Base-by-base conservation (phyloP, 2,329 filamentous ascomycete genomes). In the Trichoderma arundinaceum region DNA sequence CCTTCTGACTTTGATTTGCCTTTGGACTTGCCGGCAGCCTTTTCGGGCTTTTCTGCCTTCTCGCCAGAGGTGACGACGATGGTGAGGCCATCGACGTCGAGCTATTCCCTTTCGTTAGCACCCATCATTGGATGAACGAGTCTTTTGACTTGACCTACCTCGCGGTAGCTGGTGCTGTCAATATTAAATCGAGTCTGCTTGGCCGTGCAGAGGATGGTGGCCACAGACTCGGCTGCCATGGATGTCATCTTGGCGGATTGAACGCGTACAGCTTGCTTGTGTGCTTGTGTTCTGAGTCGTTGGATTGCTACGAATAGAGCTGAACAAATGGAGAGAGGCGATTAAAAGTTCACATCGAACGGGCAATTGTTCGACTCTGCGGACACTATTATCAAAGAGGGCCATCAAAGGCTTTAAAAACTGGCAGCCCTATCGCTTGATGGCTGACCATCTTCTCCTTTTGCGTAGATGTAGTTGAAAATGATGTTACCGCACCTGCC, bases 81-180 rank as follows among this genome's bases (percentile, higher is more conserved):
- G 65, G 82, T 87, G n/a, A 94, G 81, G 53, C 90, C 90, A 68
- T 92, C 89, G 48, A 94, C 84, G 67, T 91, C 88, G 60, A 91
- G 81, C 88, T 90, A 48, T 10, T 38, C 35, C 22, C 38, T 52
- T 22, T 7, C 7, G 15, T 17, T 13, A 64, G n/a, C 13, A 4
- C 6, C 32, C 4, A 12, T 10, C 17, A 39, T 33, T 10, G 17
- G 15, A 46, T 35, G 3, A 35, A 61, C n/a, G 19, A 12, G 22
- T 1, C 7, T 39, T 17, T n/a, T 0, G n/a, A 38, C 7, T 13
- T 43, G 35, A 59, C 67, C 35, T 75, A 88, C 86, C 79, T 89
- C 86, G 66, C 79, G 83, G 74, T 80, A 84, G 72, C 81, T 88
- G 33, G 82, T 80, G 68, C 76, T 84, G 68, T 77, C 84, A 68